These are phyloP conservation scores for Metroxylon sagu DNA, from an alignment of 176 grass and related monocot genomes.

Conservation along the genomic window DNA sequence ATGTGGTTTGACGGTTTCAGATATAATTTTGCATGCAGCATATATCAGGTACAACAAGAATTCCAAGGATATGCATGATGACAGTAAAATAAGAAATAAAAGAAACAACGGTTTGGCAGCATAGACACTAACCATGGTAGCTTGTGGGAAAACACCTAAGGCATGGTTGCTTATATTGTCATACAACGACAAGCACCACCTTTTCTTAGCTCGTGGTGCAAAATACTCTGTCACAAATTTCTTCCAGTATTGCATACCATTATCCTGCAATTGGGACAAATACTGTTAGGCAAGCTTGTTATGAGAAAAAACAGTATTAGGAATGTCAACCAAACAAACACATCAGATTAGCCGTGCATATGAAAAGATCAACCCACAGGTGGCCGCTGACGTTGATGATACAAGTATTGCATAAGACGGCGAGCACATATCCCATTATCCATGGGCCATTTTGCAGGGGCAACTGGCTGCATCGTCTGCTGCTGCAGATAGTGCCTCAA, in stretches of 20 bases:
- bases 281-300: not conserved
- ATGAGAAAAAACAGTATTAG: not conserved
- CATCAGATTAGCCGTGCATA: not conserved
- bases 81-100: too few relatives aligned
- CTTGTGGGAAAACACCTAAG: constrained; percentile 57
- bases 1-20: too few relatives aligned
- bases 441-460: constrained; percentile 44
- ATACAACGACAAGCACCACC: constrained; percentile 90
- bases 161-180: constrained; percentile 64
- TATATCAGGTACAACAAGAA: too few relatives aligned
- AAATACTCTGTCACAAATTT: constrained; percentile 95
- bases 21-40: too few relatives aligned
- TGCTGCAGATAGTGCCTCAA: constrained; percentile 47
- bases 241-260: constrained; percentile 86
- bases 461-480: constrained; percentile 39
- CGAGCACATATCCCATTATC: constrained; percentile 80
- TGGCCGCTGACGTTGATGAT: constrained; percentile 75
- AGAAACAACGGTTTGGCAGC: constrained; percentile 4
- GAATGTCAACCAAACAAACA: not conserved
- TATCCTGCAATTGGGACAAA: constrained; percentile 36
- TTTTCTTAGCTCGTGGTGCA: constrained; percentile 74
- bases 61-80: too few relatives aligned
- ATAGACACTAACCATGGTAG: constrained; percentile 36
- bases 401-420: constrained; percentile 85
- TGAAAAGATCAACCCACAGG: constrained; percentile 37